Evolutionary conservation across 2,329 filamentous ascomycete species (phyloP).

Genomic region (Neocucurbitaria cava): DNA sequence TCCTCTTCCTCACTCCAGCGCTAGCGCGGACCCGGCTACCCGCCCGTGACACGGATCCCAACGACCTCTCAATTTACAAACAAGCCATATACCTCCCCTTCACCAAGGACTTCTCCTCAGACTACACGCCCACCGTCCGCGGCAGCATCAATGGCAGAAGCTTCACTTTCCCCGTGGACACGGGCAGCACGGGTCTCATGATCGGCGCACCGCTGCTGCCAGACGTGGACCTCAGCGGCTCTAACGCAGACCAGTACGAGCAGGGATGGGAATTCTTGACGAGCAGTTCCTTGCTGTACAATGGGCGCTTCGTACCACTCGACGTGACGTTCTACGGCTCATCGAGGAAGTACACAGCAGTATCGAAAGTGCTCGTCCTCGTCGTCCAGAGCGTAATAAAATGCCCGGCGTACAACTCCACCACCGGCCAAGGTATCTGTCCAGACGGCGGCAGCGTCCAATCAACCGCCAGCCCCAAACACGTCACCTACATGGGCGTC

Average conservation of each 20-base stretch:
- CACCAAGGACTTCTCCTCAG: slow-evolving; percentile 2
- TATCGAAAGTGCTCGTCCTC: slow-evolving; percentile 6
- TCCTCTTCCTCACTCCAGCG: neutral
- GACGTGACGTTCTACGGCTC: slow-evolving; percentile 12
- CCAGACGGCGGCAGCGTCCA: neutral
- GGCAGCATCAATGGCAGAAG: slow-evolving; percentile 8
- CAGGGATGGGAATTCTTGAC: slow-evolving; percentile 6
- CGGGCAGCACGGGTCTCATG: slow-evolving; percentile 13
- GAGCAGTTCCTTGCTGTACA: slow-evolving; percentile 8
- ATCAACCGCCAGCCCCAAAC: neutral
- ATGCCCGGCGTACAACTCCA: slow-evolving; percentile 12
- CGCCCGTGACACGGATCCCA: neutral
- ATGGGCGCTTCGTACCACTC: slow-evolving; percentile 8
- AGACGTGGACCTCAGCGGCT: neutral
- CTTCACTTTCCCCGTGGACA: slow-evolving; percentile 15
- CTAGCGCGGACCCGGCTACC: neutral
- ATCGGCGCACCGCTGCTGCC: slow-evolving; percentile 9
- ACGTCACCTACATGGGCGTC: slow-evolving; percentile 14
- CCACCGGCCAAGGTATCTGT: slow-evolving; percentile 5
- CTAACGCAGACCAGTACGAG: neutral
- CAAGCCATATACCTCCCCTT: slow-evolving; percentile 15
- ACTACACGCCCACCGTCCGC: neutral
- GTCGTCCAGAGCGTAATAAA: slow-evolving; percentile 10
- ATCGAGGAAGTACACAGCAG: neutral
- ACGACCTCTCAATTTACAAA: slow-evolving; percentile 6